Percentiles rank a stretch among this genome's conserved stretches.
These are phyloP conservation scores for Pistacia atlantica DNA, from an alignment of 345 rosid genomes.

Conservation along the genomic window DNA sequence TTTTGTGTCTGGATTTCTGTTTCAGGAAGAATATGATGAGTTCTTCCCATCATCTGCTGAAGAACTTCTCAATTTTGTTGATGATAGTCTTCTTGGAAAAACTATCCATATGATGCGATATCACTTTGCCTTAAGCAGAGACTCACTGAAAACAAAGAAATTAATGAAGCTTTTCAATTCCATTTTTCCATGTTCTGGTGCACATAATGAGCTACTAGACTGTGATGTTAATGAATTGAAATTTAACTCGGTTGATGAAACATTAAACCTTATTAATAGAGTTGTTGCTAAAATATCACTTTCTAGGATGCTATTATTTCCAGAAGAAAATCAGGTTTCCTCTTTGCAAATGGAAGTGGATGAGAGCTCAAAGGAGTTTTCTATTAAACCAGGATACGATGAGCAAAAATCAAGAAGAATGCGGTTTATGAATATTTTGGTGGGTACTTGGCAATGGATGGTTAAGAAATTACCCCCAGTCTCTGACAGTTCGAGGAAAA, in stretches of 20 bases:
- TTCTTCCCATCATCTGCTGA: conserved; percentile 46
- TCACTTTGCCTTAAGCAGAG: conserved; percentile 54
- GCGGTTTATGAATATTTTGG: conserved; percentile 53
- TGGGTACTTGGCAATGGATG: conserved; percentile 59
- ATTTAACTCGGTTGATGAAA: conserved; percentile 41
- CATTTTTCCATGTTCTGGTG: conserved; percentile 37
- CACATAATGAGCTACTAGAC: conserved; percentile 56
- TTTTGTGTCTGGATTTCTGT: conserved; percentile 54
- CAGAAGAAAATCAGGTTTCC: conserved; percentile 33
- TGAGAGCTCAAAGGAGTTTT: conserved; percentile 28
- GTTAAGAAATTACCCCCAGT: conserved; percentile 51
- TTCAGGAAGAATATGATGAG: conserved; percentile 62
- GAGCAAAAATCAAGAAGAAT: conserved; percentile 44
- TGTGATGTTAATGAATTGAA: conserved; percentile 47
- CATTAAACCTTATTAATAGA: conserved; percentile 56
- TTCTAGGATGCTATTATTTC: conserved; percentile 61
- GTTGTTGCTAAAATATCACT: conserved; percentile 64
- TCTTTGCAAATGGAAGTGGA: conserved; percentile 34
- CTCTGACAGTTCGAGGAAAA: conserved; percentile 30
- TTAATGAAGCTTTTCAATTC: conserved; percentile 57
- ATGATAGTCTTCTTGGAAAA: conserved; percentile 72
- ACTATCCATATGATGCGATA: conserved; percentile 61
- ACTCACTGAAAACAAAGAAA: conserved; percentile 43
- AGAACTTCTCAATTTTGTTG: conserved; percentile 52
- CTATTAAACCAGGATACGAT: conserved; percentile 32